Conservation (phyloP, 352 stramenopile species). For the Phytophthora crassamura region DNA sequence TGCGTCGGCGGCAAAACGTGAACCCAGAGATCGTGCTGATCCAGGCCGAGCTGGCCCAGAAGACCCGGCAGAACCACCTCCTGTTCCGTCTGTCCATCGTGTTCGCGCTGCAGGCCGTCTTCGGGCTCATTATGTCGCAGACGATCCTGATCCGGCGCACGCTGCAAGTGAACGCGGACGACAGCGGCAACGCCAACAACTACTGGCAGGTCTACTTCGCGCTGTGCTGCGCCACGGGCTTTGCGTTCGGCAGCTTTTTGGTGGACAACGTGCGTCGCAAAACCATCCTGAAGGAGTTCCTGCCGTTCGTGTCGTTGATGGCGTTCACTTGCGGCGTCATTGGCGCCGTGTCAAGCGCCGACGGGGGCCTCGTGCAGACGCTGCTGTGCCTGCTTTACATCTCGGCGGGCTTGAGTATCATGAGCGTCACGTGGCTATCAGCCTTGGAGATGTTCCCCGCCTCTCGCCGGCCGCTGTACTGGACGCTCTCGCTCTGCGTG, state of each 20-base stretch:
- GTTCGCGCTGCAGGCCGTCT: conserved; percentile 64
- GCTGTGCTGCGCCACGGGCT: conserved; percentile 52
- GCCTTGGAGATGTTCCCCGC: conserved; percentile 86
- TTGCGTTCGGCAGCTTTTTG: conserved; percentile 79
- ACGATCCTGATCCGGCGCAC: conserved; percentile 57
- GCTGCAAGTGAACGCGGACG: conserved; percentile 39
- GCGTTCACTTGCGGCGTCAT: conserved; percentile 69
- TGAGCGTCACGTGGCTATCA: conserved; percentile 78
- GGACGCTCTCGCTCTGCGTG: conserved; percentile 70
- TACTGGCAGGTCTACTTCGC: conserved; percentile 71
- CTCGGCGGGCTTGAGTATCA: conserved; percentile 66
- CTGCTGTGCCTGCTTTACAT: conserved; percentile 75
- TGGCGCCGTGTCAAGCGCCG: conserved; percentile 41
- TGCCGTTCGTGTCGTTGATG: conserved; percentile 74
- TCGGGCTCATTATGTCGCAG: conserved; percentile 76
- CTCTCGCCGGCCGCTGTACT: conserved; percentile 66
- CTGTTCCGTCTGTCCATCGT: conserved; percentile 71
- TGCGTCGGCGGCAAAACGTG: conserved; percentile 78
- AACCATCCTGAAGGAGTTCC: conserved; percentile 90
- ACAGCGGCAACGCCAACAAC: conserved; percentile 32
- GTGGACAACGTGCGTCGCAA: conserved; percentile 89
- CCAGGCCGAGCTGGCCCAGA: conserved; percentile 59
- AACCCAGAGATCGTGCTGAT: conserved; percentile 63
- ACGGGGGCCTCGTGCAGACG: conserved; percentile 49
- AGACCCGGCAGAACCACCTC: conserved; percentile 59